These are phyloP conservation scores for Phialocephala sp. DNA, from an alignment of 2,329 filamentous ascomycete species.

Conservation along the genomic window DNA sequence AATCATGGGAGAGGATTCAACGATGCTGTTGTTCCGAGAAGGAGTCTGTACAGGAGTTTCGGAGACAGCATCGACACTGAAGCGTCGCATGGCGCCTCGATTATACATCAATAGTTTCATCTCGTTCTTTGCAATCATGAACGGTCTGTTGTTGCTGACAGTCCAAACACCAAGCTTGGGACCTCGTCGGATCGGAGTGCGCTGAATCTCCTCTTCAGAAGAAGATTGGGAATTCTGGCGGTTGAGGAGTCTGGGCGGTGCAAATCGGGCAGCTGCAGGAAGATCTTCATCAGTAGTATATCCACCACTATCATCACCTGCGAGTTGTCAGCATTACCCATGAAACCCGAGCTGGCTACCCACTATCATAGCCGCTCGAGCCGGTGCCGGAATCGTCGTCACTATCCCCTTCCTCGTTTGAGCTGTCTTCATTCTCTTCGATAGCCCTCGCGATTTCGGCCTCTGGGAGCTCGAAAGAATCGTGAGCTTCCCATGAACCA, in stretches of 20 bases:
- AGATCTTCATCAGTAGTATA: slow-evolving; percentile 66
- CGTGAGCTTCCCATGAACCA: slow-evolving; percentile 31
- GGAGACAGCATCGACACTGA: background rate
- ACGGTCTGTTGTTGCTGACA: background rate
- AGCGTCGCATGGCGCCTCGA: background rate
- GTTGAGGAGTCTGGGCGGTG: slow-evolving; percentile 39
- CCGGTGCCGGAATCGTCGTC: slow-evolving; percentile 37
- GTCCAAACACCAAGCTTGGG: background rate
- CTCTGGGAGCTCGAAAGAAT: slow-evolving; percentile 7
- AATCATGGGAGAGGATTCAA: slow-evolving; percentile 56
- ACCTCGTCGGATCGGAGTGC: background rate
- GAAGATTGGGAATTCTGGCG: slow-evolving; percentile 15
- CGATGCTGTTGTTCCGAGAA: slow-evolving; percentile 9
- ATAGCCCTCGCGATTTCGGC: background rate
- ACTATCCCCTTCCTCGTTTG: background rate
- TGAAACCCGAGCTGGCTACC: slow-evolving; percentile 43
- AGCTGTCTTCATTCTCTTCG: slow-evolving; percentile 23
- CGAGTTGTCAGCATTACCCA: slow-evolving; percentile 50
- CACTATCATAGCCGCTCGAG: slow-evolving; percentile 64
- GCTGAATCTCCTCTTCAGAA: slow-evolving; percentile 16
- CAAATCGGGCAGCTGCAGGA: slow-evolving; percentile 52
- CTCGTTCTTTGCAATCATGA: background rate
- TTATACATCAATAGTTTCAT: background rate
- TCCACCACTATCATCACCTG: slow-evolving; percentile 58
- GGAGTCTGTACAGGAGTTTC: slow-evolving; percentile 29